These are phyloP conservation scores for Backusella parvicylindrica DNA, from an alignment of 192 early-diverging fungal species.

Conservation along the genomic window DNA sequence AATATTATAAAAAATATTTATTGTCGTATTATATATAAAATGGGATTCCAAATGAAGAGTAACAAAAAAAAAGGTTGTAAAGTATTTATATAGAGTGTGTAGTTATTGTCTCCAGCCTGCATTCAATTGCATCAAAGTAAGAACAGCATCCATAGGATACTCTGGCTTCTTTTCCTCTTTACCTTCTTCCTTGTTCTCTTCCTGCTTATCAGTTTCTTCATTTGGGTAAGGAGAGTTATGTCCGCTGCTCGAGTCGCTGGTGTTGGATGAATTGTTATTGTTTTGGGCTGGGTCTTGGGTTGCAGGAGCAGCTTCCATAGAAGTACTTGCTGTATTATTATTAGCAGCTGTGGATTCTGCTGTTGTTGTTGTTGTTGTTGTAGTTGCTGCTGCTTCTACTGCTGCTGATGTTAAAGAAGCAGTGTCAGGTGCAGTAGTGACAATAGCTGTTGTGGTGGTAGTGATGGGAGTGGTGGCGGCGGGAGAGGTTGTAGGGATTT, in stretches of 20 bases:
- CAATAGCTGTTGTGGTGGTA: background rate
- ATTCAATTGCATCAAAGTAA: constrained; percentile 46
- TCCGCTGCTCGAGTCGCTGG: constrained; percentile 4
- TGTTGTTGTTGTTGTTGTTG: too few species aligned
- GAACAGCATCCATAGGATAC: constrained; percentile 47
- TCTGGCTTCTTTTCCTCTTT: constrained; percentile 29
- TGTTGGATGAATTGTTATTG: constrained; percentile 3
- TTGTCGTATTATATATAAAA: background rate
- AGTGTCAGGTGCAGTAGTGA: background rate
- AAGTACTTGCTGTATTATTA: background rate
- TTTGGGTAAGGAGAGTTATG: constrained; percentile 22
- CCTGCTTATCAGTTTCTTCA: constrained; percentile 7
- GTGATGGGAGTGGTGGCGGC: background rate
- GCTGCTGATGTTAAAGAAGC: background rate
- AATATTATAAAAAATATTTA: too few species aligned
- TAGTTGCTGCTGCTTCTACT: background rate
- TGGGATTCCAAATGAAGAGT: background rate
- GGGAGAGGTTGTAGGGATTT: background rate
- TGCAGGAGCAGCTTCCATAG: background rate
- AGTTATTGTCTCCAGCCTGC: constrained; percentile 37
- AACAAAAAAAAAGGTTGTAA: background rate
- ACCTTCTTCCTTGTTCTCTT: background rate
- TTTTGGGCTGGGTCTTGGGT: background rate
- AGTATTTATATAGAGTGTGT: background rate
- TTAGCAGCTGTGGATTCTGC: background rate